phyloP scores from a whole-genome alignment of 2,329 filamentous ascomycete species.

The Sporothrix brunneoviolacea region DNA sequence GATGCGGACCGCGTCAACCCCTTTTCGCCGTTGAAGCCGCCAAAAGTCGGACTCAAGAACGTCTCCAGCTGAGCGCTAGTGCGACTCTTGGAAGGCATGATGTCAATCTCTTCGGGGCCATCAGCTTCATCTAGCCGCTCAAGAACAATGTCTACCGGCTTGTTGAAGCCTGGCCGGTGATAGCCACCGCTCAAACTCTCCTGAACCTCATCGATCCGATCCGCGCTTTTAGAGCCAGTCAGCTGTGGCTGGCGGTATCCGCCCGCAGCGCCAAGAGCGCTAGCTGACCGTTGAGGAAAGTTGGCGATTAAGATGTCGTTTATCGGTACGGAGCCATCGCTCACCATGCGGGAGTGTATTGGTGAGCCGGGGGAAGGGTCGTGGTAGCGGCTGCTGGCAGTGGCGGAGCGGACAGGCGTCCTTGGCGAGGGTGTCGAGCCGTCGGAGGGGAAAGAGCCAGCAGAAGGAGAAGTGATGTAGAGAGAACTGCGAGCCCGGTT shows the following conservation, averaged over 20 bases:
- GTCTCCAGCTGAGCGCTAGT: slow-evolving; percentile 29
- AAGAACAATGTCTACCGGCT: slow-evolving; percentile 33
- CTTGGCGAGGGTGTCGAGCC: slow-evolving; percentile 48
- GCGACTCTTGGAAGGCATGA: slow-evolving; percentile 14
- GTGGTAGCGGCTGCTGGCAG: slow-evolving; percentile 25
- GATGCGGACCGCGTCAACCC: slow-evolving; percentile 61
- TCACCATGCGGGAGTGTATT: slow-evolving; percentile 54
- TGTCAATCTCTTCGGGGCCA: slow-evolving; percentile 21
- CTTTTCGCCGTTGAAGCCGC: slow-evolving; percentile 32
- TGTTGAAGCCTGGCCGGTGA: slow-evolving; percentile 26
- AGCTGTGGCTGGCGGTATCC: slow-evolving; percentile 46
- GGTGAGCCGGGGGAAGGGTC: slow-evolving; percentile 25
- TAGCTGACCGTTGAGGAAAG: slow-evolving; percentile 53
- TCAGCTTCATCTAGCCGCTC: slow-evolving; percentile 51
- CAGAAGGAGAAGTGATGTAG: slow-evolving; percentile 57
- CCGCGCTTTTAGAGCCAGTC: slow-evolving; percentile 37
- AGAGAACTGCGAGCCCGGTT: slow-evolving; percentile 65
- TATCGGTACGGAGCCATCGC: slow-evolving; percentile 34
- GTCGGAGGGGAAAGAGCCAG: slow-evolving; percentile 53
- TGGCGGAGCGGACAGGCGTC: slow-evolving; percentile 35
- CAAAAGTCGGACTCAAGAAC: slow-evolving; percentile 40
- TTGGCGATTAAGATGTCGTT: slow-evolving; percentile 21
- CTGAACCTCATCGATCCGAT: slow-evolving; percentile 32
- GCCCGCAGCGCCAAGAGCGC: slow-evolving; percentile 54
- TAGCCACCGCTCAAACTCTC: slow-evolving; percentile 27